Evolutionary conservation across 805 yeast genomes (phyloP), one percentile per base, ranked within the genome.

Genomic region (Pichia eremophila): DNA sequence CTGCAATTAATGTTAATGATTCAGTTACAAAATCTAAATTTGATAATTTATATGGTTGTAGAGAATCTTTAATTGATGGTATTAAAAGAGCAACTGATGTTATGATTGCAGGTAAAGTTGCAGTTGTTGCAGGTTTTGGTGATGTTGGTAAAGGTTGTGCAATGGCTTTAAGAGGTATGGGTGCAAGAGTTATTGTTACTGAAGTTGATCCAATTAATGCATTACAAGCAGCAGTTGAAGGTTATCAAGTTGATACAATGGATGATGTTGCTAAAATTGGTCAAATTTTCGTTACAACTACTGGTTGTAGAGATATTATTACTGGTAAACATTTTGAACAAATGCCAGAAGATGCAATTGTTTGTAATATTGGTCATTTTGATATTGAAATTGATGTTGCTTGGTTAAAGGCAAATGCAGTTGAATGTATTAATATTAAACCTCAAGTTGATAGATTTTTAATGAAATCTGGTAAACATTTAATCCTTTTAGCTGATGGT

Each of bases 111-210:
- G 99, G 99, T 77, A 91, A 91, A 79, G 93, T 87, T 67, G 95
- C 98, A 54, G 95, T 91, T 63, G 98, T 91, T 63, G 97, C 96
- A 54, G 99, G 99, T 75, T 91, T 83, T 78, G 99, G 99, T 81
- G 99, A 91, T 70, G 99, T 91, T 67, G 99, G 99, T 78, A 91
- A 91, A 78, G 99, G 99, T 72, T 91, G 99, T 81, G 97, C 96
- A 70, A 85, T 89, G 87, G 96, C 99, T 58, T 81, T 93, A 65
- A 84, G 87, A 75, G 90, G 95, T 68, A 90, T 91, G 97, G 99
- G 99, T 78, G 96, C 99, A 59, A 86, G 96, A 73, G 99, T 91
- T 62, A 79, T 93, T 58, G 89, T 91, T 65, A 85, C 98, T 60
- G 99, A 91, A 79, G 77, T 91, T 65, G 99, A 91, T 74, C 99